These are phyloP conservation scores for Hymenoscyphus salicellus DNA, from an alignment of 2,329 filamentous ascomycete genomes.

Conservation along the genomic window DNA sequence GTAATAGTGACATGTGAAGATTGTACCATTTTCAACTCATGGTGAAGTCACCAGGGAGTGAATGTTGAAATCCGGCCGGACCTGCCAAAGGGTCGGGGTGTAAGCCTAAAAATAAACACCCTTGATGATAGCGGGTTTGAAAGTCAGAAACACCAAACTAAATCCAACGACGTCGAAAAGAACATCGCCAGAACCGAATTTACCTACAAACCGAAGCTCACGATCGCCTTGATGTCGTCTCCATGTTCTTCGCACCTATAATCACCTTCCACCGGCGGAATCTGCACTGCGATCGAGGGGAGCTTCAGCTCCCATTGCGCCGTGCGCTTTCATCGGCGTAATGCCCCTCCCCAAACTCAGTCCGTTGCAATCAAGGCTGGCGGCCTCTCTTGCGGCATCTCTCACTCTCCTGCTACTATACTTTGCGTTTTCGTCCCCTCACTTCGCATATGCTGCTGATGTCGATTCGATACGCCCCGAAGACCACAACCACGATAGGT, in stretches of 20 bases:
- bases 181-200: background rate
- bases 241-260: conserved; percentile 10
- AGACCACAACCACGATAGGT: conserved; percentile 47
- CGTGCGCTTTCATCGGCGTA: conserved; percentile 20
- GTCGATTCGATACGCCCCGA: conserved; percentile 42
- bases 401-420: conserved; percentile 59
- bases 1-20: no score
- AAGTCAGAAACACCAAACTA: conserved; percentile 9
- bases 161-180: conserved; percentile 10
- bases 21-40: no score
- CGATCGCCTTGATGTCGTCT: conserved; percentile 8
- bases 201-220: background rate
- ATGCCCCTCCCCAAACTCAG: conserved; percentile 51
- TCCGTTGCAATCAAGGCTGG: conserved; percentile 69
- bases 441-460: conserved; percentile 62
- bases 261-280: background rate
- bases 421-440: conserved; percentile 56
- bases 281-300: conserved; percentile 8
- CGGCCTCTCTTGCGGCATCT: conserved; percentile 62
- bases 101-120: conserved; percentile 12
- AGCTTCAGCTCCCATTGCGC: conserved; percentile 19
- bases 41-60: background rate
- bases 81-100: background rate
- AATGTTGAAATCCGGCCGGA: background rate
- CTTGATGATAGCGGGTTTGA: conserved; percentile 8